Percentiles rank a stretch among this genome's conserved stretches.
These are phyloP conservation scores for Metschnikowia picachoensis DNA, from an alignment of 805 yeast species.

Conservation along the genomic window DNA sequence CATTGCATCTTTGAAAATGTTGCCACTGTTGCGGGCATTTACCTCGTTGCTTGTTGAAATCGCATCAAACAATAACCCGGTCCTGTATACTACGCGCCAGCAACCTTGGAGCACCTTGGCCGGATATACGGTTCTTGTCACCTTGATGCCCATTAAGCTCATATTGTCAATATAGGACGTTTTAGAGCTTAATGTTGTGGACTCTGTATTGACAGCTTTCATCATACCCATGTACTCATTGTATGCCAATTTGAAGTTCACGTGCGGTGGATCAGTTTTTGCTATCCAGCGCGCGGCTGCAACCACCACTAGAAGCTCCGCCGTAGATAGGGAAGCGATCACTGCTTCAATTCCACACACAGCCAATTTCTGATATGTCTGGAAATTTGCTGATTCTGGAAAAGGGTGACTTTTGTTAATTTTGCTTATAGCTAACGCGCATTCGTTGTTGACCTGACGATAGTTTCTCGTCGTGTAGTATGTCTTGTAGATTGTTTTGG, in stretches of 20 bases:
- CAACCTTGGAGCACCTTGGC: conserved; percentile 57
- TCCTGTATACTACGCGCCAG: conserved; percentile 68
- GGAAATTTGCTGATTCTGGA: conserved; percentile 26
- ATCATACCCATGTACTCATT: conserved; percentile 67
- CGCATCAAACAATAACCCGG: conserved; percentile 51
- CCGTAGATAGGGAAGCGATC: conserved; percentile 48
- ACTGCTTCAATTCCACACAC: conserved; percentile 21
- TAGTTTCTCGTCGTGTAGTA: conserved; percentile 59
- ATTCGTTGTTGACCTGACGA: conserved; percentile 44
- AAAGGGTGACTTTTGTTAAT: conserved; percentile 24
- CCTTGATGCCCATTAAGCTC: conserved; percentile 29
- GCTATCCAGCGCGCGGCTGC: conserved; percentile 70
- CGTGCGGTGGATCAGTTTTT: conserved; percentile 52
- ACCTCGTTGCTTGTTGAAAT: conserved; percentile 40
- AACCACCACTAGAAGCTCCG: conserved; percentile 68
- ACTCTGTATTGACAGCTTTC: conserved; percentile 38
- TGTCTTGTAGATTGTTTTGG: conserved; percentile 27
- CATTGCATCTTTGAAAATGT: conserved; percentile 28
- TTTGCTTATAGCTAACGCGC: conserved; percentile 38
- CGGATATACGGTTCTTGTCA: conserved; percentile 53
- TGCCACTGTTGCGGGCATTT: conserved; percentile 26
- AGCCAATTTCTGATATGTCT: conserved; percentile 17
- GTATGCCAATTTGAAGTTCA: conserved; percentile 73
- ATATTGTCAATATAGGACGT: conserved; percentile 36
- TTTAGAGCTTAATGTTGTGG: conserved; percentile 23